Conservation (phyloP, 257 asterid species). For the Eucommia ulmoides region DNA sequence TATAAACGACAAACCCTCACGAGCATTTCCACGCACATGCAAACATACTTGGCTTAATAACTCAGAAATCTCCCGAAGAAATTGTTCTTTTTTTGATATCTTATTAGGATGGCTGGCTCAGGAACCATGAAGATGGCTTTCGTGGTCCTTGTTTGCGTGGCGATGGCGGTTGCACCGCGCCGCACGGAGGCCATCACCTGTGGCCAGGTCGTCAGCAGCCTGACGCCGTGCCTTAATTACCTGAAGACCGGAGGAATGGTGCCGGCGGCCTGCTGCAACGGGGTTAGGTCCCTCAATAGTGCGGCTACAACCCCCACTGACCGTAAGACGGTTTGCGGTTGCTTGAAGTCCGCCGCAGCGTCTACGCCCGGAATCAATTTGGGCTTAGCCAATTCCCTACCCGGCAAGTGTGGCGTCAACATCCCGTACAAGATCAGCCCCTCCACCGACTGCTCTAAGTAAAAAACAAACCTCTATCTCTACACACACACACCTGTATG, state of each 20-base stretch:
- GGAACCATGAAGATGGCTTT: constrained; percentile 11
- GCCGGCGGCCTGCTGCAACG: constrained; percentile 28
- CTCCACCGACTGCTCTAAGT: neutral
- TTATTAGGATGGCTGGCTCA: too few relatives aligned
- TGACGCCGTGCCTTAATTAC: constrained; percentile 32
- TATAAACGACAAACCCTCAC: too few relatives aligned
- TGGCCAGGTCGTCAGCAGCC: constrained; percentile 13
- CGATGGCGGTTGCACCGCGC: constrained; percentile 13
- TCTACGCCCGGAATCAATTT: neutral
- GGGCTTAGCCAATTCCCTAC: neutral
- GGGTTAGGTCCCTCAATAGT: constrained; percentile 19
- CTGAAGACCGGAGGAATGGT: constrained; percentile 22
- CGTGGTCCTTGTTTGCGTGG: constrained; percentile 15
- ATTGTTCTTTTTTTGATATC: too few relatives aligned
- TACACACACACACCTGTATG: too few relatives aligned
- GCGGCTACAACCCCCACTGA: constrained; percentile 21
- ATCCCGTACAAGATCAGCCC: neutral
- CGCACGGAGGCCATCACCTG: constrained; percentile 30
- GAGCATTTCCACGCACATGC: too few relatives aligned
- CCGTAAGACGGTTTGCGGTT: constrained; percentile 41
- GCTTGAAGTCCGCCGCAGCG: constrained; percentile 35
- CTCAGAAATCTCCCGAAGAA: too few relatives aligned
- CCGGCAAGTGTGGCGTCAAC: neutral
- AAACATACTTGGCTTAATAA: too few relatives aligned
- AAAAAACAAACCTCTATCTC: too few relatives aligned